Evolutionary conservation across 1,139 yeast species (phyloP).

Genomic region (Petasospora rhodanensis): DNA sequence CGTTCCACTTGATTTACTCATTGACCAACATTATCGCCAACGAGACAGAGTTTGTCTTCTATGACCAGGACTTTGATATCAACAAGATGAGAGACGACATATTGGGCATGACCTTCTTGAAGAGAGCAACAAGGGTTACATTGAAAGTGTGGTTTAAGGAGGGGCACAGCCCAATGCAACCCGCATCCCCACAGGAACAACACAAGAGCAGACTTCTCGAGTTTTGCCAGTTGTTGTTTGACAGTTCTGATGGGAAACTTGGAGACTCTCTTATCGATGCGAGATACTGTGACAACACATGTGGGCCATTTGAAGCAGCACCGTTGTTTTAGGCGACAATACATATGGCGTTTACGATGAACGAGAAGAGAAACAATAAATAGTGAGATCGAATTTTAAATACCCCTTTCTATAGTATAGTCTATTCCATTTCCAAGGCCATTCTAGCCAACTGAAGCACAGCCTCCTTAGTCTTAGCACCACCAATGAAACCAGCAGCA

Average conservation of each 20-base stretch:
- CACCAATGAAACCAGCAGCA: conserved; percentile 97
- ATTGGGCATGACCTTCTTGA: conserved; percentile 5
- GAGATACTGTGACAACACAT: no score
- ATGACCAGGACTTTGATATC: conserved; percentile 3
- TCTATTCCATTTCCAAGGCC: conserved; percentile 30
- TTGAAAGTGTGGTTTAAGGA: no score
- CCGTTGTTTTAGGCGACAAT: no score
- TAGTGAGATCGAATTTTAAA: no score
- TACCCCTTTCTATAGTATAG: background rate
- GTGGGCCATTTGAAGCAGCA: no score
- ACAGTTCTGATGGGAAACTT: conserved; percentile 2
- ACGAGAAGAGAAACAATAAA: no score
- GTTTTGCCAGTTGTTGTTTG: conserved; percentile 6
- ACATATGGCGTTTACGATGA: no score
- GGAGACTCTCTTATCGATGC: no score
- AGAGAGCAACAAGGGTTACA: no score
- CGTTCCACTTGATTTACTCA: background rate
- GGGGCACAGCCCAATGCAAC: no score
- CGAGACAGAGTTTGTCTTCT: conserved; percentile 1
- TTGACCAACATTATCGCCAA: conserved; percentile 4
- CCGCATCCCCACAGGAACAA: no score
- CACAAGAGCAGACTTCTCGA: background rate
- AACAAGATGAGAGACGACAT: background rate
- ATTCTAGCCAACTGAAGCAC: conserved; percentile 71
- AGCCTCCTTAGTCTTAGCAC: conserved; percentile 76